phyloP scores from a whole-genome alignment of 2,329 filamentous ascomycete species.

The Trichoderma koningii region DNA sequence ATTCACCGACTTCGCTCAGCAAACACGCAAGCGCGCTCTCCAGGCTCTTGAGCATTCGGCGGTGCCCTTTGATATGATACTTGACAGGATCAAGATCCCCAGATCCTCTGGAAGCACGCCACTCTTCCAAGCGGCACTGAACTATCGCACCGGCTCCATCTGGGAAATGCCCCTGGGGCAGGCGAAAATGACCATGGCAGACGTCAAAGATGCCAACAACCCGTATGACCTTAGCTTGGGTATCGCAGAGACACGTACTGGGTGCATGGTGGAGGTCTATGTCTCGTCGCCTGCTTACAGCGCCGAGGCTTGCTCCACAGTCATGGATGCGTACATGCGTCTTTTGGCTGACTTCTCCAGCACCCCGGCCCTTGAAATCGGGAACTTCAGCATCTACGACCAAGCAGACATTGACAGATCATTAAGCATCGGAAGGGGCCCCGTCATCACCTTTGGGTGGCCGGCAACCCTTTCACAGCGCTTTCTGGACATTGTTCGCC shows the following conservation, averaged over 20 bases:
- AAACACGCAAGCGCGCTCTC: neutral
- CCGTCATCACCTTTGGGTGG: neutral
- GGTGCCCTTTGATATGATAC: neutral
- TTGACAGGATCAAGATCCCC: neutral
- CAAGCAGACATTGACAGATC: neutral
- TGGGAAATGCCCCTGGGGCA: neutral
- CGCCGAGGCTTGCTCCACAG: too few relatives aligned
- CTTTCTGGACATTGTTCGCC: neutral
- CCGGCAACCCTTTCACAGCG: neutral
- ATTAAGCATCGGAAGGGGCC: neutral
- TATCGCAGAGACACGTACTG: neutral
- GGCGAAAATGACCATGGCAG: neutral
- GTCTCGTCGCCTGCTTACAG: too few relatives aligned
- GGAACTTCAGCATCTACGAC: neutral
- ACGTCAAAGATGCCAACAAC: neutral
- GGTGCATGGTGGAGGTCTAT: conserved; percentile 22
- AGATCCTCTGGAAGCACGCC: neutral
- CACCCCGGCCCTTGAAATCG: neutral
- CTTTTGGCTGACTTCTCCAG: neutral
- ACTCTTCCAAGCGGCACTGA: neutral
- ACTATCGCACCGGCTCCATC: neutral
- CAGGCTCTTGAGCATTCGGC: neutral
- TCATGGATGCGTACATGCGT: neutral
- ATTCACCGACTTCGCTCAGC: neutral
- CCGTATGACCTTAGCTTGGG: neutral